phyloP scores from a whole-genome alignment of 352 stramenopile species.

The Peronospora destructor region DNA sequence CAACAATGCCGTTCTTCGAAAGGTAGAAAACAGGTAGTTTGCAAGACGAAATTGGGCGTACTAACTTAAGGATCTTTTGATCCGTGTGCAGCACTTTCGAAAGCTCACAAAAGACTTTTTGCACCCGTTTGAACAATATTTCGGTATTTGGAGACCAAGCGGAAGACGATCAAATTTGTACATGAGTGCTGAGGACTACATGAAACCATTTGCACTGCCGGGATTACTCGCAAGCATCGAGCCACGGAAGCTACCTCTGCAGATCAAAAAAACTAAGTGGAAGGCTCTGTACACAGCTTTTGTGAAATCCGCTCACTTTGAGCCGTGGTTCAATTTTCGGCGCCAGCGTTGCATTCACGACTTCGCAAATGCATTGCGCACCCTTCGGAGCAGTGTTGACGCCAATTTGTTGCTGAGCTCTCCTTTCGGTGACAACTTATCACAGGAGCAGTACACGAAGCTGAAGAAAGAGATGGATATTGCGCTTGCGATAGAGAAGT shows the following conservation, averaged over 20 bases:
- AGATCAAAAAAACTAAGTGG: conserved; percentile 66
- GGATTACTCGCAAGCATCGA: conserved; percentile 56
- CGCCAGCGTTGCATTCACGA: conserved; percentile 60
- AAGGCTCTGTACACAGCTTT: conserved; percentile 66
- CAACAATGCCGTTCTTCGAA: conserved; percentile 79
- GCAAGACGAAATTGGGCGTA: background rate
- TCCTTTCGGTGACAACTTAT: conserved; percentile 38
- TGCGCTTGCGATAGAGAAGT: conserved; percentile 34
- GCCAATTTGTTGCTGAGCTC: conserved; percentile 31
- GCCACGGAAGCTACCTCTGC: conserved; percentile 39
- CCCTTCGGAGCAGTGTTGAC: conserved; percentile 43
- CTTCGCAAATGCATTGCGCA: conserved; percentile 52
- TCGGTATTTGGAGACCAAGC: conserved; percentile 71
- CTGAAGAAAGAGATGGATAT: conserved; percentile 44
- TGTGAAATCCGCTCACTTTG: conserved; percentile 61
- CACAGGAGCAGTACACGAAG: conserved; percentile 37
- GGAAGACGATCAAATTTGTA: conserved; percentile 59
- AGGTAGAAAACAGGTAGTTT: conserved; percentile 27
- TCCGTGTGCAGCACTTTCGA: conserved; percentile 60
- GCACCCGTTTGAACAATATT: conserved; percentile 84
- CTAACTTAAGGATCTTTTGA: conserved; percentile 6
- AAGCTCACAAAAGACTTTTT: conserved; percentile 81
- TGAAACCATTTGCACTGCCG: conserved; percentile 63
- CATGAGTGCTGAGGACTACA: conserved; percentile 53
- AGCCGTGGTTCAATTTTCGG: conserved; percentile 69